Conservation (phyloP, 306 rosid species). For the Nissolia schottii region DNA sequence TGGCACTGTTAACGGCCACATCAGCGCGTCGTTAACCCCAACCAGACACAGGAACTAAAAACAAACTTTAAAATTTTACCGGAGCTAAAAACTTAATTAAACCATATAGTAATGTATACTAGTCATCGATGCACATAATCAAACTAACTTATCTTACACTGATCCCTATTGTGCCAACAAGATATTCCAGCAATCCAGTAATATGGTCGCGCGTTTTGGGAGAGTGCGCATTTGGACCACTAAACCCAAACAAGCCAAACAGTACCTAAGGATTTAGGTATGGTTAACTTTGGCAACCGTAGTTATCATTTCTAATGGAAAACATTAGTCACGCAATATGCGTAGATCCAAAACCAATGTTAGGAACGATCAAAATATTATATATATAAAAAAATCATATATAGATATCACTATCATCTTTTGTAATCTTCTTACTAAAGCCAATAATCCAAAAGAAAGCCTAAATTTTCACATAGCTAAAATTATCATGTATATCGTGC, state of each 20-base stretch:
- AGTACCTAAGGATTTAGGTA: neutral
- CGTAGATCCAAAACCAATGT: neutral
- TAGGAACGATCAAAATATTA: neutral
- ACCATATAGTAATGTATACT: no score
- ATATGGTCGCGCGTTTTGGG: neutral
- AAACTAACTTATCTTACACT: neutral
- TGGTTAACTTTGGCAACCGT: neutral
- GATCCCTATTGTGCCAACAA: neutral
- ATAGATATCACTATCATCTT: neutral
- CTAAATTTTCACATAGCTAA: neutral
- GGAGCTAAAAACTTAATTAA: no score
- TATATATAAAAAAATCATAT: neutral
- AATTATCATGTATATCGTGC: neutral
- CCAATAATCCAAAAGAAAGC: neutral
- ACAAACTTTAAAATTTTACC: no score
- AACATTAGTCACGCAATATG: neutral
- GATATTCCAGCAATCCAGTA: neutral
- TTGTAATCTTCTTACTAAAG: neutral
- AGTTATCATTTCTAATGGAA: neutral
- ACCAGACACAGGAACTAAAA: no score
- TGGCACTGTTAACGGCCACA: no score
- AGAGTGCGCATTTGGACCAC: neutral
- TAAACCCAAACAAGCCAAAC: neutral
- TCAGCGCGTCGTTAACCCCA: no score
- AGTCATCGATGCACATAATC: neutral